These are phyloP conservation scores for Fusarium clavum DNA, from an alignment of 2,329 filamentous ascomycete species.

Conservation along the genomic window DNA sequence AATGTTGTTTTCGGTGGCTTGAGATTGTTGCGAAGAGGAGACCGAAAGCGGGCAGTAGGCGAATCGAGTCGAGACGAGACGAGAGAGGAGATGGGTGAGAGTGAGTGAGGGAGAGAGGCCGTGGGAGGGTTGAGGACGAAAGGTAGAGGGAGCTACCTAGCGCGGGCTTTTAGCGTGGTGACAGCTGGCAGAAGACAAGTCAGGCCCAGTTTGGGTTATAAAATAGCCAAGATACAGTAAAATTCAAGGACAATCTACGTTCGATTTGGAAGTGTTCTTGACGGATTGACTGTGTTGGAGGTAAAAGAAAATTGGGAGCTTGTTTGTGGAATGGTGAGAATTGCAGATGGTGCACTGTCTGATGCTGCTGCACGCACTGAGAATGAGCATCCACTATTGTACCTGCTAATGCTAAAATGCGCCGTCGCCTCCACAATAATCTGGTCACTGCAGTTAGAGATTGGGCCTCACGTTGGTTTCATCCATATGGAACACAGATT, in stretches of 20 bases:
- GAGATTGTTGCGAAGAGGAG: slow-evolving; percentile 37
- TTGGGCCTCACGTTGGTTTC: slow-evolving; percentile 27
- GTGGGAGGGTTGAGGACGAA: slow-evolving; percentile 7
- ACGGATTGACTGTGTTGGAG: neutral
- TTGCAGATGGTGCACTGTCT: slow-evolving; percentile 20
- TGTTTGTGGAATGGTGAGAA: slow-evolving; percentile 14
- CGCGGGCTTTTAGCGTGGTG: slow-evolving; percentile 32
- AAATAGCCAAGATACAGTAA: neutral
- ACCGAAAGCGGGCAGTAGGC: slow-evolving; percentile 34
- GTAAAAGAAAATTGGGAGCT: slow-evolving; percentile 1
- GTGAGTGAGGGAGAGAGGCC: slow-evolving; percentile 1
- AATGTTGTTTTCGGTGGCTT: slow-evolving; percentile 41
- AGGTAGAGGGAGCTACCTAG: slow-evolving; percentile 21
- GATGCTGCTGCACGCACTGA: slow-evolving; percentile 17
- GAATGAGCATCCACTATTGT: slow-evolving; percentile 17
- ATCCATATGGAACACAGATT: neutral
- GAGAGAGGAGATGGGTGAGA: neutral
- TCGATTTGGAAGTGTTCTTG: neutral
- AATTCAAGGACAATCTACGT: neutral
- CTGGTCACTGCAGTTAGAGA: slow-evolving; percentile 8
- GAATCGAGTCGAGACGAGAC: slow-evolving; percentile 5
- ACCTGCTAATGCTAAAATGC: neutral
- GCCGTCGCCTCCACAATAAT: slow-evolving; percentile 22
- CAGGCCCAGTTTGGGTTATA: neutral
- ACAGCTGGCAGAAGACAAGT: slow-evolving; percentile 33